Evolutionary conservation across 805 yeast genomes (phyloP).

Genomic region (Monosporozyma aerobia): DNA sequence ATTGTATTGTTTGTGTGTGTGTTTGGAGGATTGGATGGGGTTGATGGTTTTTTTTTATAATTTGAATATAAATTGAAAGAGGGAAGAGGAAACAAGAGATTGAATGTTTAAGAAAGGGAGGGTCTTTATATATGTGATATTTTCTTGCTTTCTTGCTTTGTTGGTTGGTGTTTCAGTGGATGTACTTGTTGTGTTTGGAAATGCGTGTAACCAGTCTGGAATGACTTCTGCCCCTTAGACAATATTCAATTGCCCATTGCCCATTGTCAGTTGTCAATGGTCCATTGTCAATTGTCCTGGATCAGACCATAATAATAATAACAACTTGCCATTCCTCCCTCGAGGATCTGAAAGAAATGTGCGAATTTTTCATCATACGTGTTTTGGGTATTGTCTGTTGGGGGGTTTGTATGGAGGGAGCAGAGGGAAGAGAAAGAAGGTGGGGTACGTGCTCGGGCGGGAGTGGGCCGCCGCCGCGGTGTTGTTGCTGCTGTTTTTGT

Average conservation of each 20-base stretch:
- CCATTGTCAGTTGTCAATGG: too few relatives aligned
- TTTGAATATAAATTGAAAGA: neutral
- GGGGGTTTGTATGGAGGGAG: too few relatives aligned
- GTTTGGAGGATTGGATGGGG: neutral
- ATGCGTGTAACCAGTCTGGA: too few relatives aligned
- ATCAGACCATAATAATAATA: too few relatives aligned
- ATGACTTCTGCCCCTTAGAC: too few relatives aligned
- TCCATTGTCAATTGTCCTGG: too few relatives aligned
- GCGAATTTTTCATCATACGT: neutral
- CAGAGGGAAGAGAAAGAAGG: neutral
- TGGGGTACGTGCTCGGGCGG: neutral
- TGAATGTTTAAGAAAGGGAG: neutral
- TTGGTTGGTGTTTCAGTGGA: too few relatives aligned
- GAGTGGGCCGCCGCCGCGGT: too few relatives aligned
- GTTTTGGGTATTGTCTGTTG: neutral
- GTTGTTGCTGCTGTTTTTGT: too few relatives aligned
- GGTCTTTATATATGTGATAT: neutral
- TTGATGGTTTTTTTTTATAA: neutral
- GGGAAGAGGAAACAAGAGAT: neutral
- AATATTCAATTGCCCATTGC: too few relatives aligned
- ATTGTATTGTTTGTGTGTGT: conserved; percentile 1
- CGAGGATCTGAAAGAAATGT: neutral
- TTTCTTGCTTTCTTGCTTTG: neutral
- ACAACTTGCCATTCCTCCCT: too few relatives aligned
- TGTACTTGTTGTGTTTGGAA: too few relatives aligned